Base-by-base conservation (phyloP, 371 early-diverging fungal species). In the Circinella umbellata region DNA sequence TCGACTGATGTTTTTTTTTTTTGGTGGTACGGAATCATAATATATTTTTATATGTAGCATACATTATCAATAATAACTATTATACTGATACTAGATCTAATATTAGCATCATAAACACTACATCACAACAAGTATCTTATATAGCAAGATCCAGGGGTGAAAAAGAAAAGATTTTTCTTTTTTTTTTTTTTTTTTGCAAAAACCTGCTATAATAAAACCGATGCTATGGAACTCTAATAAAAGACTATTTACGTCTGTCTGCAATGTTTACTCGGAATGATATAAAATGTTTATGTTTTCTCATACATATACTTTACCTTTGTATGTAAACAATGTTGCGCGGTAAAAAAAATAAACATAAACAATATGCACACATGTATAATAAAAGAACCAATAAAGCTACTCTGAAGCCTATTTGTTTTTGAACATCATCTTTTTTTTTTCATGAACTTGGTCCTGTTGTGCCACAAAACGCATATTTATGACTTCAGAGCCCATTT, bases 221-320 rank as follows among this genome's bases (percentile, higher is more conserved):
- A n/a, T n/a, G 15, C 51, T 51, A n/a, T 51, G 51, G 51, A 51
- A 51, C n/a, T 7, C 34, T 18, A 17, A n/a, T 1, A 57, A n/a
- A 10, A 18, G 7, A 18, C 27, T 57, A 4, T 57, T 57, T 20
- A 27, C 7, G 18, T 13, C 3, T 13, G 15, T 34, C 9, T 57
- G 27, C 9, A 57, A 57, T 57, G 57, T 57, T 57, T 57, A 57
- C 27, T 57, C 57, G 57, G 57, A 34, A 57, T 57, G 57, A 57
- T 57, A 27, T 57, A 18, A 54, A 54, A 54, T 57, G 27, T 57
- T 57, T 57, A 34, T 18, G 5, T 27, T 51, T 51, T 15, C 27
- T 57, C 27, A 57, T 57, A 34, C 57, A 57, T 57, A 42, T 42
- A 42, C 3, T 42, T 42, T 42, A 11, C 6, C 42, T 11, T n/a